Conservation (phyloP, 2,329 filamentous ascomycete genomes). For the Paraphaeosphaeria minitans region DNA sequence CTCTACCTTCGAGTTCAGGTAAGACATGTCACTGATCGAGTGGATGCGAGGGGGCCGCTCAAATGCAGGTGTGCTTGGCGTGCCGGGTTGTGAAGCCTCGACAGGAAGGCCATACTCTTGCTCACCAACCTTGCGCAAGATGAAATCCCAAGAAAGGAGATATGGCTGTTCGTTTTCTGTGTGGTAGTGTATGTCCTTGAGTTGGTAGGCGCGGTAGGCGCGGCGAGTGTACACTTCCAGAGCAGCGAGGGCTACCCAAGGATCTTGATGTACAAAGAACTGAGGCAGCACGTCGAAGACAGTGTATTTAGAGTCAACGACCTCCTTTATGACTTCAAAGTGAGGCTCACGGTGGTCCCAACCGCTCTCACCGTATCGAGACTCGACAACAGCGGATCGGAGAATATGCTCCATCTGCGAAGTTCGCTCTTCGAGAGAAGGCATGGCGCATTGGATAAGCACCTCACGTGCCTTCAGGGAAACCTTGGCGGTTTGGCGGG, state of each 20-base stretch:
- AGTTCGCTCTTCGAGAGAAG: constrained; percentile 91
- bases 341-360: constrained; percentile 96
- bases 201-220: constrained; percentile 92
- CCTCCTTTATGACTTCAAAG: constrained; percentile 90
- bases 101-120: constrained; percentile 85
- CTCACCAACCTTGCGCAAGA: constrained; percentile 89
- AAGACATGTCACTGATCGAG: constrained; percentile 97
- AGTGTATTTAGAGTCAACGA: constrained; percentile 97
- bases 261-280: constrained; percentile 93
- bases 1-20: constrained; percentile 73
- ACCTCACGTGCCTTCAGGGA: constrained; percentile 96
- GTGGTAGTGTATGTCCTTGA: constrained; percentile 89
- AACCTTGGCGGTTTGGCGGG: constrained; percentile 86
- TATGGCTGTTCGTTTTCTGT: constrained; percentile 77
- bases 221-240: constrained; percentile 96
- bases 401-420: constrained; percentile 99
- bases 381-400: constrained; percentile 92
- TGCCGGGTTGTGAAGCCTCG: constrained; percentile 78
- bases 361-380: constrained; percentile 94
- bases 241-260: constrained; percentile 91
- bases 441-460: constrained; percentile 94
- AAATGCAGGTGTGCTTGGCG: constrained; percentile 69
- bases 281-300: constrained; percentile 94
- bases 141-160: constrained; percentile 91
- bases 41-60: constrained; percentile 74